Percentiles rank a stretch among this genome's conserved stretches.
Conservation (phyloP, 306 rosid genomes). For the Cucumis sativus region Cucumber_9930_V3 NC_026660.2:29938501-29939000, state of each 20-base stretch:
- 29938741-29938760: background rate
- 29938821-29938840: too few relatives aligned
- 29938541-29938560: background rate
- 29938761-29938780: background rate
- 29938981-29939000: background rate
- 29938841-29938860: background rate
- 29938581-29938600: background rate
- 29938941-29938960: conserved; percentile 96
- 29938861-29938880: background rate
- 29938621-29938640: background rate
- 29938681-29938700: background rate
- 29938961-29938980: conserved; percentile 22
- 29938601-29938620: background rate
- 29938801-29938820: background rate
- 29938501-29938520: background rate
- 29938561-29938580: background rate
- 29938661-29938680: background rate
- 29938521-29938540: background rate
- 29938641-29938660: background rate
- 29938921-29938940: conserved; percentile 84
- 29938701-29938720: background rate
- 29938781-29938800: background rate
- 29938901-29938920: conserved; percentile 74
- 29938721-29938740: background rate
- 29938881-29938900: conserved; percentile 53